phyloP scores from a whole-genome alignment of 164 flowering plant species.

The Brasenia schreberi region DNA sequence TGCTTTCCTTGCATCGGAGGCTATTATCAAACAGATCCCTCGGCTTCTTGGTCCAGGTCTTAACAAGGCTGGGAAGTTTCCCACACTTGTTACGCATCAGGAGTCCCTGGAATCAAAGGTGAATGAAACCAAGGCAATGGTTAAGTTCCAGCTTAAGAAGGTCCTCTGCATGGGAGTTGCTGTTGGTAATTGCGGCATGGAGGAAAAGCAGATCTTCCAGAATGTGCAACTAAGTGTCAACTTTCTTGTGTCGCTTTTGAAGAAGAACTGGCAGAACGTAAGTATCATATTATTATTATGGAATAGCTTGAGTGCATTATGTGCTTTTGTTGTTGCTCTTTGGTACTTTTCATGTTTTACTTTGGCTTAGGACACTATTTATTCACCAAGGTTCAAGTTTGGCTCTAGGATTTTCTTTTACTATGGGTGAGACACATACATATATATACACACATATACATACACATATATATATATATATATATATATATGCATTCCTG shows the following conservation, averaged over 20 bases:
- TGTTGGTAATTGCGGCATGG: constrained; percentile 62
- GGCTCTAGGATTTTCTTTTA: background rate
- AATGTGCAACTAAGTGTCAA: constrained; percentile 64
- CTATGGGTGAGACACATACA: background rate
- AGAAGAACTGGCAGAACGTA: constrained; percentile 81
- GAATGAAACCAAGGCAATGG: constrained; percentile 58
- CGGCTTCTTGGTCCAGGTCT: constrained; percentile 56
- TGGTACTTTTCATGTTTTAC: background rate
- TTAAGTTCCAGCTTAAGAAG: constrained; percentile 72
- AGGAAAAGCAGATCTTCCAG: constrained; percentile 73
- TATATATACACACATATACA: too few relatives aligned
- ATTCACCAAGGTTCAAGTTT: background rate
- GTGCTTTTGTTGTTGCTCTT: background rate
- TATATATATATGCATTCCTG: too few relatives aligned
- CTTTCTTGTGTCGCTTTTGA: constrained; percentile 58
- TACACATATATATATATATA: too few relatives aligned
- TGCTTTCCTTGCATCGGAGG: constrained; percentile 53
- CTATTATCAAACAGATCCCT: constrained; percentile 55
- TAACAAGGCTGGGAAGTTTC: constrained; percentile 76
- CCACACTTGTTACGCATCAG: constrained; percentile 62
- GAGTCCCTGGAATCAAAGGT: constrained; percentile 62
- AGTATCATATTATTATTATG: constrained; percentile 11
- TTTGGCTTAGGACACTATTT: background rate
- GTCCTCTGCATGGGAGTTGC: constrained; percentile 84
- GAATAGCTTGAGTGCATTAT: background rate